A percentile compares a stretch with the other conserved stretches of the same genome.
Conservation (phyloP, 129 eudicot genomes). For the Flaveria robusta region DNA sequence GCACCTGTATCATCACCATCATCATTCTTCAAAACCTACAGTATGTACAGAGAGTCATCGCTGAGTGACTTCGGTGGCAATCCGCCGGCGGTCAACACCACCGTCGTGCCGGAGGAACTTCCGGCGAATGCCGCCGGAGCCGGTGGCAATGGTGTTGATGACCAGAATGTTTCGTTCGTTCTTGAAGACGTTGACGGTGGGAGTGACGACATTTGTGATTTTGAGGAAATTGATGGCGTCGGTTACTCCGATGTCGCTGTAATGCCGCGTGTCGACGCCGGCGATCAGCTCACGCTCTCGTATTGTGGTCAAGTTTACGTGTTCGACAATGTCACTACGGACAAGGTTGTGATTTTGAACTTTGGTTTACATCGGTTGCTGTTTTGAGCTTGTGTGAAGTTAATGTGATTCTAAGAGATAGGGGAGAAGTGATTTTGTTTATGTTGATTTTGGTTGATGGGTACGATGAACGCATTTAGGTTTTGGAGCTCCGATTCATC, state of each 20-base stretch:
- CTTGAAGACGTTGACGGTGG: conserved; percentile 40
- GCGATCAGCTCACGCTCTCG: conserved; percentile 63
- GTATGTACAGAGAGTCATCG: conserved; percentile 43
- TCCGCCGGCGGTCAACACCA: conserved; percentile 13
- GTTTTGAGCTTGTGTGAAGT: neutral
- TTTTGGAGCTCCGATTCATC: neutral
- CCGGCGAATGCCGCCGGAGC: conserved; percentile 1
- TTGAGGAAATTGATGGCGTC: conserved; percentile 39
- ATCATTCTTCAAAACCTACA: conserved; percentile 23
- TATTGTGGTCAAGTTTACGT: conserved; percentile 66
- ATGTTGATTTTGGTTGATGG: conserved; percentile 5
- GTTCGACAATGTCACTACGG: conserved; percentile 61
- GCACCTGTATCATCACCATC: neutral
- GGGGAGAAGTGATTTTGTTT: neutral
- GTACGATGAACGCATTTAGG: neutral
- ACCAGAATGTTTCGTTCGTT: conserved; percentile 25
- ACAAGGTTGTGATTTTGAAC: conserved; percentile 45
- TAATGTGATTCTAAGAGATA: neutral
- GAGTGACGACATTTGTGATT: conserved; percentile 37
- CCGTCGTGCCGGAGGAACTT: conserved; percentile 17
- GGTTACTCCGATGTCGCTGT: conserved; percentile 13
- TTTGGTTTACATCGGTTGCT: neutral
- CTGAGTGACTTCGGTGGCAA: conserved; percentile 26
- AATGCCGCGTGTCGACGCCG: conserved; percentile 35
- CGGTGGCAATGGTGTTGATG: conserved; percentile 7